These are phyloP conservation scores for Pseudozyma tsukubaensis DNA, from an alignment of 1,284 basidiomycete genomes.

Conservation along the genomic window DNA sequence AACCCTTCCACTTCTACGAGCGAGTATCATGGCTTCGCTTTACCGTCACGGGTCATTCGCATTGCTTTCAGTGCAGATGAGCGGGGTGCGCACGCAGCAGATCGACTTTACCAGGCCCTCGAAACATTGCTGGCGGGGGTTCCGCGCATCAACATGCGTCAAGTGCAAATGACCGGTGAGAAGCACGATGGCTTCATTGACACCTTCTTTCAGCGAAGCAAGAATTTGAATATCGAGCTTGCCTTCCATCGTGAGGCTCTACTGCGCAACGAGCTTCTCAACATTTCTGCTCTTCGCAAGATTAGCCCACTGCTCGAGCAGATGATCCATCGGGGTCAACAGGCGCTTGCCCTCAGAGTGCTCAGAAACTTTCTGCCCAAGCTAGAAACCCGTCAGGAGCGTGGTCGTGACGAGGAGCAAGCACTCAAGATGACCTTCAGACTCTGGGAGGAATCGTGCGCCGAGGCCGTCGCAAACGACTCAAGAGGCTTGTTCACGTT, in stretches of 20 bases:
- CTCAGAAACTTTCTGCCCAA: conserved; percentile 25
- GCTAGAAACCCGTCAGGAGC: conserved; percentile 29
- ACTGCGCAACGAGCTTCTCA: conserved; percentile 32
- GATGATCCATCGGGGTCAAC: conserved; percentile 4
- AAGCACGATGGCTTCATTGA: conserved; percentile 4
- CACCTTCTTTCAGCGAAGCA: conserved; percentile 23
- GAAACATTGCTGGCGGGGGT: conserved; percentile 8
- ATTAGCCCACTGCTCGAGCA: conserved; percentile 6
- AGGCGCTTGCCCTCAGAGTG: conserved; percentile 8
- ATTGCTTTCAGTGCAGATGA: conserved; percentile 7
- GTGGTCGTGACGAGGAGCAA: conserved; percentile 20
- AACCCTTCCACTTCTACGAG: not conserved
- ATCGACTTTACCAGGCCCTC: not conserved
- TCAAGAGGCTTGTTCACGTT: conserved; percentile 8
- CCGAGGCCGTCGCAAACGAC: conserved; percentile 6
- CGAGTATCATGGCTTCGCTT: not conserved
- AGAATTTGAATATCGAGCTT: conserved; percentile 17
- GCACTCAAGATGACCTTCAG: not conserved
- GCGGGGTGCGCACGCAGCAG: not conserved
- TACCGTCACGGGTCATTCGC: conserved; percentile 9
- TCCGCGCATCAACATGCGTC: not conserved
- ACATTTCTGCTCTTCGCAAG: conserved; percentile 12
- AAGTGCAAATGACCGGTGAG: conserved; percentile 9
- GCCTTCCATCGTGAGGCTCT: conserved; percentile 35
- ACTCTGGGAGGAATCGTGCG: conserved; percentile 20